A percentile compares a stretch with the other conserved stretches of the same genome.
Evolutionary conservation across 2,329 filamentous ascomycete genomes (phyloP).

Genomic region (Sporothrix schenckii): DNA sequence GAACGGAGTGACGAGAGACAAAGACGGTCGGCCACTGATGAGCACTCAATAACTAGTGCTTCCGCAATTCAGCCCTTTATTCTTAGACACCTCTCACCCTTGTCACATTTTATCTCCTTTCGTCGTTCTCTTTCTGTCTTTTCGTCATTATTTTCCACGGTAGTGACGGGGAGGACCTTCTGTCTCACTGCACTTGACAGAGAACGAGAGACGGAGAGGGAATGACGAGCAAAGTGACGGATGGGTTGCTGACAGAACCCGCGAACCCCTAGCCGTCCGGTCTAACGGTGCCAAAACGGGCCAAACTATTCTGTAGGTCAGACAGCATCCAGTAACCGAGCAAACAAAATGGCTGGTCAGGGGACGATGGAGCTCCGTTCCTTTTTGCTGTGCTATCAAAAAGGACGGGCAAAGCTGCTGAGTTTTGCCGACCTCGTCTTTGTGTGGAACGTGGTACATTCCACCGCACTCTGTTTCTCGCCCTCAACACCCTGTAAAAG

Average conservation of each 20-base stretch:
- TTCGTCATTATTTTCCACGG: not conserved
- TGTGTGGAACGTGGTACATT: slow-evolving; percentile 23
- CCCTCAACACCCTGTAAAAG: not conserved
- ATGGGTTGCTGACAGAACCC: slow-evolving; percentile 26
- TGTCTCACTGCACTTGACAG: slow-evolving; percentile 19
- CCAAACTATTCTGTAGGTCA: slow-evolving; percentile 2
- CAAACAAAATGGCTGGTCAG: slow-evolving; percentile 17
- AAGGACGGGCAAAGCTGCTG: not conserved
- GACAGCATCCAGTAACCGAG: slow-evolving; percentile 11
- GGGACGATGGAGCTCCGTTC: slow-evolving; percentile 16
- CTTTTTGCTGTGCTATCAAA: not conserved
- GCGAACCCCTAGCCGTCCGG: not conserved
- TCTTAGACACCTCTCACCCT: not conserved
- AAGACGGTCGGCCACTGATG: not conserved
- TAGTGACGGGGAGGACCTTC: not conserved
- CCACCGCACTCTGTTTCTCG: slow-evolving; percentile 7
- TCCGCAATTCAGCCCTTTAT: slow-evolving; percentile 3
- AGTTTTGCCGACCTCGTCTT: not conserved
- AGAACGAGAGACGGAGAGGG: slow-evolving; percentile 4
- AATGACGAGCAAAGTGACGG: not conserved
- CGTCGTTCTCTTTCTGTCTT: slow-evolving; percentile 2
- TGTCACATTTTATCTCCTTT: not conserved
- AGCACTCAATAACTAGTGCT: slow-evolving; percentile 15
- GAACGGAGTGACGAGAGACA: not conserved
- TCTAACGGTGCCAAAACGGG: slow-evolving; percentile 2